These are phyloP conservation scores for Phytopythium helicoides DNA, from an alignment of 352 stramenopile species.

Conservation along the genomic window DNA sequence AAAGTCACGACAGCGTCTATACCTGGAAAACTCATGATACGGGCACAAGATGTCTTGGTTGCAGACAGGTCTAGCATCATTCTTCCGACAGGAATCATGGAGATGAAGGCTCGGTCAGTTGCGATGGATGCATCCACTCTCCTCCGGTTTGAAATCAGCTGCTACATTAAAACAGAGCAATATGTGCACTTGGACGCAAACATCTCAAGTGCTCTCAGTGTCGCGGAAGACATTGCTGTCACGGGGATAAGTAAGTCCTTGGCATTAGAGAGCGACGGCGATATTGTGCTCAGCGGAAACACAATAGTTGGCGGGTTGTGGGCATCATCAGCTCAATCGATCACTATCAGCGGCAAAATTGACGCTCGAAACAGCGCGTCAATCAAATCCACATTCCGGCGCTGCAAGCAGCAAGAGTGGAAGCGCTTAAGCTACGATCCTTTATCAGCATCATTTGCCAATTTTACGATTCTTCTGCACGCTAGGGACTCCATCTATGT, in stretches of 20 bases:
- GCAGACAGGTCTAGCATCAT: conserved; percentile 38
- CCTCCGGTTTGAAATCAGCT: conserved; percentile 39
- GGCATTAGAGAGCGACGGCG: conserved; percentile 43
- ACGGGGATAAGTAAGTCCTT: conserved; percentile 28
- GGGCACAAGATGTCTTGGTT: conserved; percentile 40
- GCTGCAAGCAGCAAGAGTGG: conserved; percentile 47
- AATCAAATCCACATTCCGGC: conserved; percentile 42
- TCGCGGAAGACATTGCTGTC: not conserved
- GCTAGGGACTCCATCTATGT: conserved; percentile 53
- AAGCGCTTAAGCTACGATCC: conserved; percentile 10
- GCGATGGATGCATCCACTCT: conserved; percentile 49
- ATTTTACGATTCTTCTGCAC: conserved; percentile 65
- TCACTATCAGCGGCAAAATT: conserved; percentile 43
- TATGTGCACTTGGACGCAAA: conserved; percentile 54
- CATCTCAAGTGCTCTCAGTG: conserved; percentile 25
- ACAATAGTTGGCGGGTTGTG: conserved; percentile 49
- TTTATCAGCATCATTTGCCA: conserved; percentile 16
- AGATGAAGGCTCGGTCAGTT: conserved; percentile 38
- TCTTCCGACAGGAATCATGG: conserved; percentile 29
- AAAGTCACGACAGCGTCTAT: not conserved
- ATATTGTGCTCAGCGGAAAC: conserved; percentile 49
- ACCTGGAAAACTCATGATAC: conserved; percentile 8
- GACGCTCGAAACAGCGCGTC: conserved; percentile 38
- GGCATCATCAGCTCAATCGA: conserved; percentile 46
- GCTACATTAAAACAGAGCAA: conserved; percentile 37